phyloP scores from a whole-genome alignment of 805 yeast genomes.

The Brettanomyces naardenensis region DNA sequence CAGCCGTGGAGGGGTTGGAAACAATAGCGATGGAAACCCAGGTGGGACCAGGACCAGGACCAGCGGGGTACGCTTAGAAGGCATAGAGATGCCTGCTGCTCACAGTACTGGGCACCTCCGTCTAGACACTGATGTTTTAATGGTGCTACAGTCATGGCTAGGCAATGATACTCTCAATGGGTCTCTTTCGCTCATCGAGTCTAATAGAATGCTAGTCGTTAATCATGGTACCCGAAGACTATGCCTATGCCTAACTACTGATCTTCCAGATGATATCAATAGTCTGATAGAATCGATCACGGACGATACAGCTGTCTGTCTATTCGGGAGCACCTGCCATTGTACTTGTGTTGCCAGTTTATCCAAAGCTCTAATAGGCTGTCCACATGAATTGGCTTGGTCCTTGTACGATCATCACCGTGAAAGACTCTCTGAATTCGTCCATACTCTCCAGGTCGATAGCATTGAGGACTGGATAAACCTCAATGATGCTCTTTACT shows the following conservation, averaged over 20 bases:
- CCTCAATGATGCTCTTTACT: conserved; percentile 1
- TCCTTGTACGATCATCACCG: not conserved
- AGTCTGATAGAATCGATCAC: not conserved
- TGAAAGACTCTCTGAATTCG: not conserved
- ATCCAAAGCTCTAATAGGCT: too few species aligned
- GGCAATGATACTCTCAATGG: not conserved
- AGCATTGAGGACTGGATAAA: not conserved
- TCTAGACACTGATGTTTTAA: not conserved
- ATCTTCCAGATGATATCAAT: too few species aligned
- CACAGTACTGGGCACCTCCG: too few species aligned
- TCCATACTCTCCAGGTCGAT: not conserved
- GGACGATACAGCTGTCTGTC: not conserved
- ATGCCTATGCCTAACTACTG: not conserved
- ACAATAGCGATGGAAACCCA: too few species aligned
- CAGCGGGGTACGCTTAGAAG: too few species aligned
- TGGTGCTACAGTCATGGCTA: conserved; percentile 4
- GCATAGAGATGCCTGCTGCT: too few species aligned
- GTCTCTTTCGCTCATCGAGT: conserved; percentile 1
- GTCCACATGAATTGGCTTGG: conserved; percentile 2
- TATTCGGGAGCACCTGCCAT: not conserved
- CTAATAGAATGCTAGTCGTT: not conserved
- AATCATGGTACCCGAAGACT: not conserved
- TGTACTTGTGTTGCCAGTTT: not conserved
- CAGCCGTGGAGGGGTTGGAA: not conserved
- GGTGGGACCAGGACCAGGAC: too few species aligned